Conservation (phyloP, 2,329 filamentous ascomycete genomes). For the Aspergillus clavatus region DNA sequence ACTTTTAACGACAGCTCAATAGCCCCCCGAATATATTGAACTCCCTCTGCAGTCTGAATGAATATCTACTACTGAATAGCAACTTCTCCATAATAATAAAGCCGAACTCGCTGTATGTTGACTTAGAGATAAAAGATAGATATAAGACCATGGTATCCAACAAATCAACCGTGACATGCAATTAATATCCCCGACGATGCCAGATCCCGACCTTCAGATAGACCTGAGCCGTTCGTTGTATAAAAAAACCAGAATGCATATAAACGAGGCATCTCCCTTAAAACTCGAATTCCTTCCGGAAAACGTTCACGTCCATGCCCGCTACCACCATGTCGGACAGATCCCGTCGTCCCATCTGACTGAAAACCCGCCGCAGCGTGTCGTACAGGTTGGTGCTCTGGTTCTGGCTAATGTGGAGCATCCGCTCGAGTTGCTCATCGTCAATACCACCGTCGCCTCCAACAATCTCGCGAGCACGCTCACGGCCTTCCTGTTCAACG, state of each 20-base stretch:
- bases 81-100: no score
- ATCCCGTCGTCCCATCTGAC: slow-evolving; percentile 87
- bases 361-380: slow-evolving; percentile 89
- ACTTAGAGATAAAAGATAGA: slow-evolving; percentile 3
- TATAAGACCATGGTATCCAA: slow-evolving; percentile 15
- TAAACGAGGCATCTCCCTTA: slow-evolving; percentile 31
- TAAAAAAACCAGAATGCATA: slow-evolving; percentile 3
- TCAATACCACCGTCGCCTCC: slow-evolving; percentile 47
- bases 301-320: slow-evolving; percentile 85
- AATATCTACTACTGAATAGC: background rate
- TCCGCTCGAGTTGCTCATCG: slow-evolving; percentile 74
- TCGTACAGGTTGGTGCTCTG: slow-evolving; percentile 96
- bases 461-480: slow-evolving; percentile 78
- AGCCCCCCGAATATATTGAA: no score
- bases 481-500: slow-evolving; percentile 77
- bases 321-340: slow-evolving; percentile 80
- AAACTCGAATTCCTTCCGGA: slow-evolving; percentile 89
- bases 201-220: no score
- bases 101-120: slow-evolving; percentile 3
- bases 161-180: background rate
- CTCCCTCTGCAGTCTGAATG: no score
- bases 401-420: slow-evolving; percentile 77
- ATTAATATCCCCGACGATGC: slow-evolving; percentile 1
- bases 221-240: background rate
- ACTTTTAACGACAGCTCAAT: no score